Percentiles rank a stretch among this genome's conserved stretches.
These are phyloP conservation scores for Diddensiella caesifluorescens DNA, from an alignment of 805 yeast genomes.

Conservation along the genomic window DNA sequence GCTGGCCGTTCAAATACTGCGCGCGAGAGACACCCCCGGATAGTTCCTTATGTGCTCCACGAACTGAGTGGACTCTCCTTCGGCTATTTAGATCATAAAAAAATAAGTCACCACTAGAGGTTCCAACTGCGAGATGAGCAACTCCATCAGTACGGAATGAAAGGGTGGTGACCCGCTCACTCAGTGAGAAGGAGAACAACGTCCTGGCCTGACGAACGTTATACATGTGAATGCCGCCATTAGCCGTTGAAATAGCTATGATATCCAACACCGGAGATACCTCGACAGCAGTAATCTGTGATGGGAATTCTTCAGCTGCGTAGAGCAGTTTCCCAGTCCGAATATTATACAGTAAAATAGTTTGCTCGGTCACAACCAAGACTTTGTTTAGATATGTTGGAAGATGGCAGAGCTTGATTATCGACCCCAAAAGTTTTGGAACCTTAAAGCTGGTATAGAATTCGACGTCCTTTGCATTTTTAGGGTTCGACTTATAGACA, in stretches of 20 bases:
- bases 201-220: slow-evolving; percentile 61
- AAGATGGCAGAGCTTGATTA: slow-evolving; percentile 69
- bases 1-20: slow-evolving; percentile 82
- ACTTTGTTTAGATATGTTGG: slow-evolving; percentile 91
- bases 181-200: slow-evolving; percentile 42
- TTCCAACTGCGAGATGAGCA: slow-evolving; percentile 74
- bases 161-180: slow-evolving; percentile 46
- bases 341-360: slow-evolving; percentile 61
- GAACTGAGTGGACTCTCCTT: slow-evolving; percentile 68
- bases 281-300: slow-evolving; percentile 64
- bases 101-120: slow-evolving; percentile 72
- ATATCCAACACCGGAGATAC: slow-evolving; percentile 84
- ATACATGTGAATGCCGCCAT: slow-evolving; percentile 61
- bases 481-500: slow-evolving; percentile 45
- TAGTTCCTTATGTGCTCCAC: slow-evolving; percentile 64
- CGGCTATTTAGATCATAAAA: slow-evolving; percentile 76
- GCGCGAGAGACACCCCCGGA: slow-evolving; percentile 75
- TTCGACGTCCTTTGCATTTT: slow-evolving; percentile 46
- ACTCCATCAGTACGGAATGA: slow-evolving; percentile 90
- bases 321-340: slow-evolving; percentile 69
- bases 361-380: slow-evolving; percentile 68
- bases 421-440: slow-evolving; percentile 60
- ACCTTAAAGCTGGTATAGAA: slow-evolving; percentile 59
- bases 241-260: slow-evolving; percentile 67
- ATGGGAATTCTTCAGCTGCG: slow-evolving; percentile 41